Percentiles rank a stretch among this genome's conserved stretches.
Conservation (phyloP, 75 land plant species). For the Sequoiadendron giganteum region DNA sequence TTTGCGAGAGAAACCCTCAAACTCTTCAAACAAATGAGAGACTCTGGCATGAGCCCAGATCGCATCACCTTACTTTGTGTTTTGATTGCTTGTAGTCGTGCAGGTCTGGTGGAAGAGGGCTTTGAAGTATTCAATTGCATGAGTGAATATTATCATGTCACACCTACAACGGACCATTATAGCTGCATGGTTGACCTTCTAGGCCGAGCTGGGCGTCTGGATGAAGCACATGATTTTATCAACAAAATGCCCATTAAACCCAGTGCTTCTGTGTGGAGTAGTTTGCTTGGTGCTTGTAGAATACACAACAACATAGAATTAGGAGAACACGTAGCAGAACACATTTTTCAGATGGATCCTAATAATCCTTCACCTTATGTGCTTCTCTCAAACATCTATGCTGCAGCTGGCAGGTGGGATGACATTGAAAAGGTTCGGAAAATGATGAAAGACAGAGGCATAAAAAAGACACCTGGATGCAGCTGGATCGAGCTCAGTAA, state of each 20-base stretch:
- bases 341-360: conserved; percentile 18
- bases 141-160: conserved; percentile 8
- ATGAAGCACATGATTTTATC: conserved; percentile 12
- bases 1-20: conserved; percentile 34
- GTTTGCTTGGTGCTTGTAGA: conserved; percentile 14
- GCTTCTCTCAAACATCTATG: conserved; percentile 17
- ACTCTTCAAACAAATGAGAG: conserved; percentile 37
- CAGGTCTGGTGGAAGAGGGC: conserved; percentile 8
- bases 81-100: conserved; percentile 10
- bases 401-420: conserved; percentile 22
- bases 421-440: conserved; percentile 11
- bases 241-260: conserved; percentile 13
- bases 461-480: conserved; percentile 17
- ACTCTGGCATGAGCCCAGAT: conserved; percentile 34
- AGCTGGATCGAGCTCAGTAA: conserved; percentile 18
- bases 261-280: not conserved
- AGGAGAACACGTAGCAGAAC: conserved; percentile 12
- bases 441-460: conserved; percentile 10
- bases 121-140: conserved; percentile 7
- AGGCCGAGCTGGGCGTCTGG: conserved; percentile 13
- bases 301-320: conserved; percentile 5
- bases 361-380: conserved; percentile 18
- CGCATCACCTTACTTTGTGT: conserved; percentile 27
- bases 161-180: conserved; percentile 10
- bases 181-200: conserved; percentile 16